These are phyloP conservation scores for Tulasnella sp. DNA, from an alignment of 768 basidiomycete genomes.

Conservation along the genomic window DNA sequence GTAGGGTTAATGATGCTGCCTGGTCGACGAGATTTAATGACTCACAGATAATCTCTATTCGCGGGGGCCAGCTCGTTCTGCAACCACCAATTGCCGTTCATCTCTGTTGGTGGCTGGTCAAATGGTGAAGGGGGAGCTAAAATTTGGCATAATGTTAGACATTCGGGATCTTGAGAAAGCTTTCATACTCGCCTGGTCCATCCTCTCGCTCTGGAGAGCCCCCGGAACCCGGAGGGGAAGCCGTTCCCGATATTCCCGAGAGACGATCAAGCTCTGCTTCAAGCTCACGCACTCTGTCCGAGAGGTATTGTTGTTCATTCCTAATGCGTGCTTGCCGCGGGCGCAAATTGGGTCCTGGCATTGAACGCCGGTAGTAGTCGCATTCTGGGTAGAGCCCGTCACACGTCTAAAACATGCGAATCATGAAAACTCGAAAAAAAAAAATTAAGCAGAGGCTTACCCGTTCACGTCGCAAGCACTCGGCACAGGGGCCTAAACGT, in stretches of 20 bases:
- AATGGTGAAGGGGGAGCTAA: neutral
- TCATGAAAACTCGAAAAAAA: neutral
- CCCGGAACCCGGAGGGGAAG: neutral
- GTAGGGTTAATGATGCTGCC: neutral
- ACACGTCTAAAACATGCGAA: neutral
- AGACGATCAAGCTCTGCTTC: neutral
- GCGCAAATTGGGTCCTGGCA: neutral
- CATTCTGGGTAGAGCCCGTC: constrained; percentile 1
- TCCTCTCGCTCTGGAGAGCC: neutral
- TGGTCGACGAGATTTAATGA: neutral
- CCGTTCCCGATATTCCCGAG: neutral
- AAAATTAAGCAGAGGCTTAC: neutral
- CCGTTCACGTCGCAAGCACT: neutral
- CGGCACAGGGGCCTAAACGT: neutral
- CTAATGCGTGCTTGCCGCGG: neutral
- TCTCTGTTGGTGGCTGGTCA: neutral
- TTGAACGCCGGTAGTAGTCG: neutral
- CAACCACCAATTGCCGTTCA: constrained; percentile 10
- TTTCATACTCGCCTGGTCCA: neutral
- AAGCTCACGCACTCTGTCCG: neutral
- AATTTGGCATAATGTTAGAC: neutral
- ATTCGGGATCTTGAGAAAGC: neutral
- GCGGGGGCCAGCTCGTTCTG: neutral
- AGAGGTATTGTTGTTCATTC: neutral
- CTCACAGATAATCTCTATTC: neutral